Conservation (phyloP, 352 stramenopile genomes). For the Pythium aquatile region DNA sequence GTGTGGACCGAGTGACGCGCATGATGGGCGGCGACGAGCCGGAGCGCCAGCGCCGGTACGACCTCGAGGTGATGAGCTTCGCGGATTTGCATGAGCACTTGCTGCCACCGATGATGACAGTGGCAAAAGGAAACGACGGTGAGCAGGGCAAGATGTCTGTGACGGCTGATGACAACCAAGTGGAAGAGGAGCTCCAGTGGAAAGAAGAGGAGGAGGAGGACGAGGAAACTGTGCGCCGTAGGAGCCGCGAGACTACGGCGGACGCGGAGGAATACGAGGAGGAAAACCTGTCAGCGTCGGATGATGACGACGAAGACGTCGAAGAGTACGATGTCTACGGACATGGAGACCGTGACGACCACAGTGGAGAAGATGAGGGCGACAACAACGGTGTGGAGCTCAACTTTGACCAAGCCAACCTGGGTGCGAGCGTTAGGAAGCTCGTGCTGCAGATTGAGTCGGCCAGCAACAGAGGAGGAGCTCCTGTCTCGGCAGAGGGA, state of each 20-base stretch:
- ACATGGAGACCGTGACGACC: constrained; percentile 1
- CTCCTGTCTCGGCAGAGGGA: constrained; percentile 4
- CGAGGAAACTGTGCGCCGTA: constrained; percentile 11
- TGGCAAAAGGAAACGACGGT: constrained; percentile 4
- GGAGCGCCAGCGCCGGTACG: constrained; percentile 25
- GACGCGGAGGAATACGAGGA: constrained; percentile 31
- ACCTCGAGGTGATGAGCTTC: constrained; percentile 30
- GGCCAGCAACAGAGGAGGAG: constrained; percentile 33
- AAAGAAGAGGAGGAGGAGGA: constrained; percentile 18
- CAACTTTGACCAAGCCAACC: constrained; percentile 43
- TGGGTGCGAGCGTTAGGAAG: constrained; percentile 44
- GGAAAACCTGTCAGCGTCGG: not conserved
- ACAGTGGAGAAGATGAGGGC: constrained; percentile 3
- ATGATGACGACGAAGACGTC: constrained; percentile 3
- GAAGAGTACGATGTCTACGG: not conserved
- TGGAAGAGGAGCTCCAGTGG: constrained; percentile 12
- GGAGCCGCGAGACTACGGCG: constrained; percentile 33
- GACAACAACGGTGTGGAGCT: constrained; percentile 31
- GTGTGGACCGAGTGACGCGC: constrained; percentile 21
- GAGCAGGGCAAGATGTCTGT: constrained; percentile 18
- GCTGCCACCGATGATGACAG: constrained; percentile 12
- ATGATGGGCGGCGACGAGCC: constrained; percentile 13
- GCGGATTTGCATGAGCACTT: constrained; percentile 26
- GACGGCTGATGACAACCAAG: constrained; percentile 22
- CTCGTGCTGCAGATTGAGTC: constrained; percentile 55